Evolutionary conservation across 768 basidiomycete species (phyloP), one percentile per base, ranked within the genome.

Genomic region (Serendipita indica): DNA sequence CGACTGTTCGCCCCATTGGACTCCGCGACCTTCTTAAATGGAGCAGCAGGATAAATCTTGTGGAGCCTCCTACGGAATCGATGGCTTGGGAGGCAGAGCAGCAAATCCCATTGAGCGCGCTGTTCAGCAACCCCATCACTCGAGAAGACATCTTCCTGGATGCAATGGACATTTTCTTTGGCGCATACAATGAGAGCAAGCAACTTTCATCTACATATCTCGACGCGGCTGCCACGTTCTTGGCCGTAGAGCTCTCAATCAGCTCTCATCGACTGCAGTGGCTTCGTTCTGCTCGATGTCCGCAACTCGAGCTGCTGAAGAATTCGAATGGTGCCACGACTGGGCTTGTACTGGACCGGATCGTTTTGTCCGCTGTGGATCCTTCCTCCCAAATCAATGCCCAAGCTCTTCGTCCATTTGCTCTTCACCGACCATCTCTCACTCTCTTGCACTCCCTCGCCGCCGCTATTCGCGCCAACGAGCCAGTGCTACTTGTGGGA

Each of bases 161-260:
- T 66, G 88, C 89, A 0, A 77, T 85, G 18, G 96, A 98, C 67
- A 80, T 94, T 22, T 97, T 99, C 72, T 89, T 96, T 63, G 89
- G 89, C 34, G 77, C 81, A 25, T 79, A 80, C 32, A 54, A 27
- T 14, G 69, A 73, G 3, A 73, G 77, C 52, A 83, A 81, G 1
- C 62, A 75, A 1, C 68, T 78, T 6, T 76, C 80, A 45, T 78
- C 72, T 52, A 69, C 72, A 3, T 78, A 82, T 62, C 62, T 72
- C 14, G 73, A 76, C 4, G 69, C 71, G 2, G 72, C 90, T 57
- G 76, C 81, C 2, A 56, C 68, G 2, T 67, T 79, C 22, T 71
- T 89, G 39, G 84, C 79, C 4, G 72, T 77, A 30, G 76, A 80
- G 30, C 74, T 93, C 3, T 81, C 77, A 0, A 73, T 93, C 37